Percentiles rank a stretch among this genome's conserved stretches.
Conservation (phyloP, 2,329 filamentous ascomycete species). For the Pezizomycotina sp. region DNA sequence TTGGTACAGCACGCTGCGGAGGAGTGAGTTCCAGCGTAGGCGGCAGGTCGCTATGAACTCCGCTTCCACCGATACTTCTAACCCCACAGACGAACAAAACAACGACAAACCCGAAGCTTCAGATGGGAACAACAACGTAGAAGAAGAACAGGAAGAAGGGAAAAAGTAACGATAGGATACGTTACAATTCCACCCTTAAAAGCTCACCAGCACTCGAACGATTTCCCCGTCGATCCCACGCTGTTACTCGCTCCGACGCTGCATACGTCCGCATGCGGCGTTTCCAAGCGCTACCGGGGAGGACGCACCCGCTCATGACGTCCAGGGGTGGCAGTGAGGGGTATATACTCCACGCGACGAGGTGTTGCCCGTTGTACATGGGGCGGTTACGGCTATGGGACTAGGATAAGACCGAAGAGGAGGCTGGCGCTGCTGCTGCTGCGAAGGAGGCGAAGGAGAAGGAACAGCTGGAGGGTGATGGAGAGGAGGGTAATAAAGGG, state of each 20-base stretch:
- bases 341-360: slow-evolving; percentile 71
- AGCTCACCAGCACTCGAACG: slow-evolving; percentile 7
- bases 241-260: slow-evolving; percentile 62
- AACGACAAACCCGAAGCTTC: slow-evolving; percentile 35
- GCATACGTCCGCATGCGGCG: slow-evolving; percentile 59
- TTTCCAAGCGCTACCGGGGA: slow-evolving; percentile 82
- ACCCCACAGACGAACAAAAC: neutral
- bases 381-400: slow-evolving; percentile 66
- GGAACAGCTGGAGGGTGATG: slow-evolving; percentile 7
- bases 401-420: too few relatives aligned
- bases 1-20: slow-evolving; percentile 63
- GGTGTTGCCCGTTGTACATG: slow-evolving; percentile 56
- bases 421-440: too few relatives aligned
- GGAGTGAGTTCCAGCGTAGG: slow-evolving; percentile 54
- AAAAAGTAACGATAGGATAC: slow-evolving; percentile 5
- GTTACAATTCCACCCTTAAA: slow-evolving; percentile 3
- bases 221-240: slow-evolving; percentile 44
- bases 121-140: slow-evolving; percentile 22
- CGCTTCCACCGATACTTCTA: neutral
- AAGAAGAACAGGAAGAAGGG: slow-evolving; percentile 14
- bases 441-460: slow-evolving; percentile 49
- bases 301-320: slow-evolving; percentile 92
- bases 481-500: slow-evolving; percentile 4
- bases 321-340: slow-evolving; percentile 73
- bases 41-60: slow-evolving; percentile 9